Evolutionary conservation across 1,284 basidiomycete genomes (phyloP).

Genomic region (Cronartium quercuum): DNA sequence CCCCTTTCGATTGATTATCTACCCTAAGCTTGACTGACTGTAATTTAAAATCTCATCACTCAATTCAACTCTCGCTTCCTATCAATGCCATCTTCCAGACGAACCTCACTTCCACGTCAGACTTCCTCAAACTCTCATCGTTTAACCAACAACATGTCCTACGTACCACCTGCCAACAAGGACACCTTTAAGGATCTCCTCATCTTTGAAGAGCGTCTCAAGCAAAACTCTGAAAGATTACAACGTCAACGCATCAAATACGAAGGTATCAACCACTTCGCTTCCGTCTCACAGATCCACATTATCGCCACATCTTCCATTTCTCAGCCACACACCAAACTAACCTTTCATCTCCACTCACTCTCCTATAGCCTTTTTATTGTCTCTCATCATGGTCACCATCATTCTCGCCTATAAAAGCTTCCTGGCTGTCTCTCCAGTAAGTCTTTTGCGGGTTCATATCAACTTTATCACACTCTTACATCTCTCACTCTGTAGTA

Average conservation of each 20-base stretch:
- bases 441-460: not conserved
- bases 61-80: not conserved
- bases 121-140: not conserved
- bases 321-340: not conserved
- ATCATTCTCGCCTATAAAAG: slow-evolving; percentile 31
- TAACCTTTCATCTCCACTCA: not conserved
- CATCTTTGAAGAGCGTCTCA: slow-evolving; percentile 90
- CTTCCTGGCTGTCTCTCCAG: slow-evolving; percentile 17
- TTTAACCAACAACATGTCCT: not conserved
- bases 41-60: not conserved
- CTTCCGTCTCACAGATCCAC: not conserved
- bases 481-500: not conserved
- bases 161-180: slow-evolving; percentile 59
- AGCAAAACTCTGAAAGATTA: slow-evolving; percentile 64
- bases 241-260: slow-evolving; percentile 32
- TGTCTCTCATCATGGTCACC: slow-evolving; percentile 18
- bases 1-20: no score
- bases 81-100: not conserved
- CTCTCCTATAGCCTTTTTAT: slow-evolving; percentile 10
- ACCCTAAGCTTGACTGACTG: no score
- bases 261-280: slow-evolving; percentile 32
- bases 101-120: not conserved
- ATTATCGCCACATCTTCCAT: not conserved
- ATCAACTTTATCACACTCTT: not conserved
- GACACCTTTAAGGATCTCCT: slow-evolving; percentile 81